Evolutionary conservation across 306 rosid species (phyloP).

Genomic region (Casuarina equisetifolia): DNA sequence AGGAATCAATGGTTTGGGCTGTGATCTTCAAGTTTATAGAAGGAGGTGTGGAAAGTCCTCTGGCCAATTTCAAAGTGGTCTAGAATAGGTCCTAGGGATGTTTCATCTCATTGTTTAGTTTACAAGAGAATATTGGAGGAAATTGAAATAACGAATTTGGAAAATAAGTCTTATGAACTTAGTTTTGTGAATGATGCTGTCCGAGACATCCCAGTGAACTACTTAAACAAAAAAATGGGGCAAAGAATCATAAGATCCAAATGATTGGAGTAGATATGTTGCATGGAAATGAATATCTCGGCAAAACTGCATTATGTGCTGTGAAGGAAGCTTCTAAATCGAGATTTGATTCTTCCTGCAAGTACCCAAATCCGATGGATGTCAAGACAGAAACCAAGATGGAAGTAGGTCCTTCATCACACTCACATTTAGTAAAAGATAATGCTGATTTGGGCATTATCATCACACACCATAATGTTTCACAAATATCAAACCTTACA

Average conservation of each 20-base stretch:
- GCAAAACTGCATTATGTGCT: not conserved
- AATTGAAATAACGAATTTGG: conserved; percentile 17
- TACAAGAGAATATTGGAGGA: conserved; percentile 9
- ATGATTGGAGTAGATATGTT: conserved; percentile 18
- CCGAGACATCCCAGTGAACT: conserved; percentile 20
- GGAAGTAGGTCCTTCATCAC: conserved; percentile 28
- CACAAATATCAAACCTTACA: conserved; percentile 28
- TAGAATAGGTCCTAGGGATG: conserved; percentile 23
- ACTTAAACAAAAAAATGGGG: conserved; percentile 29
- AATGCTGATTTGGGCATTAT: conserved; percentile 32
- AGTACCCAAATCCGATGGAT: not conserved
- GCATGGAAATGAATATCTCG: conserved; percentile 14
- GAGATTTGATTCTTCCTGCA: not conserved
- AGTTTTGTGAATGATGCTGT: conserved; percentile 9
- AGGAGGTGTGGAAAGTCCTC: conserved; percentile 21
- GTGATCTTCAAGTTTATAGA: conserved; percentile 16
- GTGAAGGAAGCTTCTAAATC: no score
- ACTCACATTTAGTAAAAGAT: conserved; percentile 16
- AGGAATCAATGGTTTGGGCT: conserved; percentile 19
- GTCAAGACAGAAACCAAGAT: conserved; percentile 15
- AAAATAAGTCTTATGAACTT: conserved; percentile 13
- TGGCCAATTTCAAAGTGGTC: conserved; percentile 14
- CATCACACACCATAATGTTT: conserved; percentile 25
- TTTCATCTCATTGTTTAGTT: conserved; percentile 18
- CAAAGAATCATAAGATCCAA: conserved; percentile 21